Evolutionary conservation across 2,329 filamentous ascomycete species (phyloP).

Genomic region (Aspergillus proliferans): DNA sequence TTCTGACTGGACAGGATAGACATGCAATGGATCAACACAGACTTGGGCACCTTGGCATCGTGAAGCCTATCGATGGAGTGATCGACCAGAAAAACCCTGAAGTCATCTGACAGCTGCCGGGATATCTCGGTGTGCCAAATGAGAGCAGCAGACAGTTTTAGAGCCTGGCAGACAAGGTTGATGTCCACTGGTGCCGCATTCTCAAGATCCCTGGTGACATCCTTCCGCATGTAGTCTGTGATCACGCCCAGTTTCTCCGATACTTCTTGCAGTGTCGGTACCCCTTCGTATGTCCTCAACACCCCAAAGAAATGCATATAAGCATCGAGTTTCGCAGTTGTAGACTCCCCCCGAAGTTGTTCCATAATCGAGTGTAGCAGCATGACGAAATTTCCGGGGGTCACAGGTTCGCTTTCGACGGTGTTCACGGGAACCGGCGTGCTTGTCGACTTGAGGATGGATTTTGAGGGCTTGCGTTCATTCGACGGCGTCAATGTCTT

Average conservation of each 20-base stretch:
- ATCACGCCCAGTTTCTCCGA: constrained; percentile 70
- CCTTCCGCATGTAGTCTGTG: constrained; percentile 75
- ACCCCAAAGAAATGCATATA: constrained; percentile 73
- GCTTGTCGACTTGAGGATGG: constrained; percentile 70
- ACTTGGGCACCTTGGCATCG: constrained; percentile 64
- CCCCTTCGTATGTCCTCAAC: constrained; percentile 72
- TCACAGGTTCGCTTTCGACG: constrained; percentile 41
- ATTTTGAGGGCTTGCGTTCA: constrained; percentile 55
- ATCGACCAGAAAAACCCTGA: constrained; percentile 73
- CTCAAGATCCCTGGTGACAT: constrained; percentile 60
- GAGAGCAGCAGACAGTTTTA: constrained; percentile 71
- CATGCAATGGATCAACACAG: constrained; percentile 71
- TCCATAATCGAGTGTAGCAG: constrained; percentile 82
- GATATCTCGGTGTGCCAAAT: constrained; percentile 68
- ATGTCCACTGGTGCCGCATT: constrained; percentile 54
- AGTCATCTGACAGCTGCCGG: constrained; percentile 67
- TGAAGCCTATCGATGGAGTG: constrained; percentile 69
- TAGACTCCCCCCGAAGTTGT: constrained; percentile 69
- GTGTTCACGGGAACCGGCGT: constrained; percentile 35
- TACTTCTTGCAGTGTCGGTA: constrained; percentile 68
- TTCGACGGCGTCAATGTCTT: constrained; percentile 44
- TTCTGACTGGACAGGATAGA: constrained; percentile 74
- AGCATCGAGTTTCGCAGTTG: constrained; percentile 70
- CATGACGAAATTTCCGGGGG: constrained; percentile 57
- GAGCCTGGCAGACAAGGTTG: constrained; percentile 67